These are phyloP conservation scores for Hymenoscyphus fraxineus DNA, from an alignment of 2,329 filamentous ascomycete species.

Conservation along the genomic window DNA sequence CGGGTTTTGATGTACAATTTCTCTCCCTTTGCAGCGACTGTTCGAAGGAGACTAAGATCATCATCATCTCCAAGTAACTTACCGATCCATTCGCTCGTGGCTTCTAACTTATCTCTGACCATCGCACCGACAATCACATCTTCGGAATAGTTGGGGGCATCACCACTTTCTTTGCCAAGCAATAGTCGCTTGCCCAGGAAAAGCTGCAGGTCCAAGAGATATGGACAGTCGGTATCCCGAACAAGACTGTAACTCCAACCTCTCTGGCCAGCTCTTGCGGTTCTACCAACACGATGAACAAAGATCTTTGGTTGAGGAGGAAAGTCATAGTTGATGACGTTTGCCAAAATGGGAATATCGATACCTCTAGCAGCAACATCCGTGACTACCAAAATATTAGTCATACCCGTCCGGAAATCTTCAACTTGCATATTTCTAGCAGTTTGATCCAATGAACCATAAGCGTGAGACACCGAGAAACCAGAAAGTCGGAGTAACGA, in stretches of 20 bases:
- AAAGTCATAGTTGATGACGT: constrained; percentile 99
- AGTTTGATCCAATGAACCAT: constrained; percentile 90
- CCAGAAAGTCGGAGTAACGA: constrained; percentile 75
- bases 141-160: constrained; percentile 67
- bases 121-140: constrained; percentile 81
- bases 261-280: constrained; percentile 84
- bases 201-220: constrained; percentile 87
- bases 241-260: constrained; percentile 96
- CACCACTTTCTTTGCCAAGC: constrained; percentile 61
- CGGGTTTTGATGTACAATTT: constrained; percentile 87
- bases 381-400: constrained; percentile 91
- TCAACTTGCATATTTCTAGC: constrained; percentile 90
- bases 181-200: constrained; percentile 85
- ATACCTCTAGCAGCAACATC: constrained; percentile 96
- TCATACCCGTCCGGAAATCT: constrained; percentile 77
- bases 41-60: constrained; percentile 68
- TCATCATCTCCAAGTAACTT: constrained; percentile 71
- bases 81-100: constrained; percentile 75
- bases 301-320: constrained; percentile 96
- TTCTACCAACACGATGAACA: constrained; percentile 92
- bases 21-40: constrained; percentile 81
- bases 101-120: constrained; percentile 68
- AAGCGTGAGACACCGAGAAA: constrained; percentile 89
- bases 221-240: constrained; percentile 81
- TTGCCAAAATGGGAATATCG: constrained; percentile 91